Evolutionary conservation across 1,284 basidiomycete genomes (phyloP), one percentile per base, ranked within the genome.

Genomic region (Stygiomarasmius scandens): DNA sequence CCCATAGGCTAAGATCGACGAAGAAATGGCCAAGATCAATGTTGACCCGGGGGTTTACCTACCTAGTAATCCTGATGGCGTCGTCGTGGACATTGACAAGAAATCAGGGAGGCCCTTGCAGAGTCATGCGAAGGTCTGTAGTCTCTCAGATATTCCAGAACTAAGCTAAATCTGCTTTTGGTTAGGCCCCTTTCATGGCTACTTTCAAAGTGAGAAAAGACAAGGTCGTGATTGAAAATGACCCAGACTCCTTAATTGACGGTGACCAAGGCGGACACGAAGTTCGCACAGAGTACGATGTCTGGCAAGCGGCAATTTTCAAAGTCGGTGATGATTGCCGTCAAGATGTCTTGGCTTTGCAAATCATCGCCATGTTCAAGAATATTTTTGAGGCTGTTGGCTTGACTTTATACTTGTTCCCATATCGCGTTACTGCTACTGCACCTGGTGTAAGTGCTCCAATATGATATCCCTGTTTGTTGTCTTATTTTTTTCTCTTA

Each of bases 271-370:
- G 75, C 29, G 83, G 78, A 5, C 69, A 76, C 34, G 85, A 90
- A 66, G 82, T 74, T 38, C 84, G 78, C 48, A 80, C 82, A 52
- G 82, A 89, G 66, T 92, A 91, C 67, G 95, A 98, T 62, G 90
- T 96, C 46, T 98, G 95, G 96, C 95, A 98, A 67, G 90, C 93
- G 63, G 97, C 97, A 8, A 99, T 99, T 62, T 99, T 99, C 87
- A 99, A 99, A 79, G 97, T 99, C 59, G 97, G 97, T 54, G 97
- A 99, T 71, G 97, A 99, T 70, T 99, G 97, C 73, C 87, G 97
- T 46, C 97, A 99, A 74, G 97, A 99, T 67, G 91, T 98, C 20
- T 83, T 99, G 41, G 97, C 97, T 0, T 78, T 99, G 55, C 97
- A 99, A 71, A 79, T 98, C 63, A 99, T 99, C 62, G 97, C 97